These are phyloP conservation scores for Bruguiera hainesii DNA, from an alignment of 441 rosid species.

Conservation along the genomic window DNA sequence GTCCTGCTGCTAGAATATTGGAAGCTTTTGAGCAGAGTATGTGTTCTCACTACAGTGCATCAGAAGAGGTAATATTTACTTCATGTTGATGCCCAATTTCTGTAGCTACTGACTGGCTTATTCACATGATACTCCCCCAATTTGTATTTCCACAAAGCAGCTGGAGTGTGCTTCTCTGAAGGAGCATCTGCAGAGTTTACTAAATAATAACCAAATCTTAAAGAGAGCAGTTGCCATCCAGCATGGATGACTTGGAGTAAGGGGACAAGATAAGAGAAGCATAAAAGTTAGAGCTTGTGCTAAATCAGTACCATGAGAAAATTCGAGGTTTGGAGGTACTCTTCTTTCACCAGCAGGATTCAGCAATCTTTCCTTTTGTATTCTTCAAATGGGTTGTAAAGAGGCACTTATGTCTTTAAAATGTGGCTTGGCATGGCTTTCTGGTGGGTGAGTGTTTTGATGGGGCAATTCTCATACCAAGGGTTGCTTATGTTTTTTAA, in stretches of 20 bases:
- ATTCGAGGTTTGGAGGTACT: slow-evolving; percentile 13
- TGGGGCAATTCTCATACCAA: no score
- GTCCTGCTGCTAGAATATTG: slow-evolving; percentile 35
- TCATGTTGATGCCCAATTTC: neutral
- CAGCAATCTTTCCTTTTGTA: no score
- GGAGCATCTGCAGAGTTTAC: slow-evolving; percentile 35
- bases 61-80: slow-evolving; percentile 31
- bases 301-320: slow-evolving; percentile 49
- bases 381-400: no score
- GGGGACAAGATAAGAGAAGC: slow-evolving; percentile 43
- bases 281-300: slow-evolving; percentile 34
- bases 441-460: no score
- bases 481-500: no score
- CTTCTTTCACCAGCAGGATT: no score
- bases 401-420: no score
- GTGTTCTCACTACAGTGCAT: slow-evolving; percentile 23
- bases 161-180: slow-evolving; percentile 36
- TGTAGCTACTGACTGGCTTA: neutral
- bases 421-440: no score
- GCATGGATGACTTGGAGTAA: slow-evolving; percentile 41
- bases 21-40: slow-evolving; percentile 38
- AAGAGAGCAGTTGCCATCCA: slow-evolving; percentile 48
- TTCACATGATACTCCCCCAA: neutral
- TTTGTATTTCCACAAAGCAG: slow-evolving; percentile 21
- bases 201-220: slow-evolving; percentile 45